Percentiles rank a stretch among this genome's conserved stretches.
phyloP scores from a whole-genome alignment of 2,329 filamentous ascomycete genomes.

The Thielaviopsis euricoi region DNA sequence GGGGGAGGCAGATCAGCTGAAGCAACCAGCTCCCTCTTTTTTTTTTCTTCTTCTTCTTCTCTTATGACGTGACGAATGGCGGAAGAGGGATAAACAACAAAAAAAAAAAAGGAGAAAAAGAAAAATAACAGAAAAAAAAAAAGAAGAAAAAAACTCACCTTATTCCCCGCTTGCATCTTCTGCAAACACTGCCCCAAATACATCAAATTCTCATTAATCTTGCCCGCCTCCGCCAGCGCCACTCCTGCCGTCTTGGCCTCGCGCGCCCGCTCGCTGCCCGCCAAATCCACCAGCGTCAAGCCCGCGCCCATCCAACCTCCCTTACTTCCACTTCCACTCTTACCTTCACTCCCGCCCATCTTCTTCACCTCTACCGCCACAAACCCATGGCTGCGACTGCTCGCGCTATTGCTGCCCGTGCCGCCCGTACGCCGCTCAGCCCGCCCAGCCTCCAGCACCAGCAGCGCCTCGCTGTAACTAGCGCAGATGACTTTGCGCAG shows the following conservation, averaged over 20 bases:
- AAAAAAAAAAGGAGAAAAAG: too few relatives aligned
- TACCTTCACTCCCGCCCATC: constrained; percentile 27
- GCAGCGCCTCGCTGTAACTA: constrained; percentile 65
- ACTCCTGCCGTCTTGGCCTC: constrained; percentile 89
- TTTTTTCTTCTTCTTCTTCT: too few relatives aligned
- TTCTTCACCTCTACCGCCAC: constrained; percentile 94
- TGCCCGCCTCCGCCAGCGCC: constrained; percentile 85
- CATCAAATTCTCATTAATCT: constrained; percentile 98
- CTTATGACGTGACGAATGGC: too few relatives aligned
- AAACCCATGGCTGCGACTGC: constrained; percentile 86
- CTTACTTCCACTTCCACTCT: too few relatives aligned
- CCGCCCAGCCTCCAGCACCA: constrained; percentile 78
- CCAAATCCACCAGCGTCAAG: constrained; percentile 82
- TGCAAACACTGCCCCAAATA: constrained; percentile 94
- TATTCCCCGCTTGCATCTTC: constrained; percentile 80
- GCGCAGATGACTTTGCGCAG: constrained; percentile 79
- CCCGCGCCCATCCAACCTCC: constrained; percentile 65
- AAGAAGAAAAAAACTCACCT: constrained; percentile 31
- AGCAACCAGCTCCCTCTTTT: too few relatives aligned
- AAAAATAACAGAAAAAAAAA: too few relatives aligned
- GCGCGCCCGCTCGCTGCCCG: constrained; percentile 81
- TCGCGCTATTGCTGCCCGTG: constrained; percentile 84
- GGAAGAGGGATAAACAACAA: too few relatives aligned
- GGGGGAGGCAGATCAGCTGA: too few relatives aligned
- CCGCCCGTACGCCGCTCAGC: constrained; percentile 76